phyloP scores from a whole-genome alignment of 257 asterid genomes.

The Solanum piurae region DNA sequence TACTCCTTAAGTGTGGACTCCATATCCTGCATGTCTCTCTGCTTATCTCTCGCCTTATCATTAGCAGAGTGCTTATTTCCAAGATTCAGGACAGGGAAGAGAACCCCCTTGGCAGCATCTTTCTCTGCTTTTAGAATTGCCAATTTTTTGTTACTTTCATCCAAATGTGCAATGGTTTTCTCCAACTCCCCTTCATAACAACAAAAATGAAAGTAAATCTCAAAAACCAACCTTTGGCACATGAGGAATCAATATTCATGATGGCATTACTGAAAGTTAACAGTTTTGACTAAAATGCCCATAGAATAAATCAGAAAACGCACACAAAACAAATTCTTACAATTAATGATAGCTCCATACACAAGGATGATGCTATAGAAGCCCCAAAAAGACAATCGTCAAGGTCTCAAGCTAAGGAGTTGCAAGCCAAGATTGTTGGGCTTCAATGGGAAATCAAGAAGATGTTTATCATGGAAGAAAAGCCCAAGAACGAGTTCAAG shows the following conservation, averaged over 20 bases:
- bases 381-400: neutral
- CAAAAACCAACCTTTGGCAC: neutral
- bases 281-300: neutral
- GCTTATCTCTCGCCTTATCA: constrained; percentile 59
- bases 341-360: neutral
- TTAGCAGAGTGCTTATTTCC: constrained; percentile 38
- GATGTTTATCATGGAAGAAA: neutral
- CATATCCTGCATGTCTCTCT: constrained; percentile 69
- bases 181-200: constrained; percentile 70
- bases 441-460: neutral
- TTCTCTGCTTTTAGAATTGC: constrained; percentile 65
- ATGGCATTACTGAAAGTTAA: neutral
- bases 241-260: neutral
- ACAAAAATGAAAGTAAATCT: neutral
- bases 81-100: constrained; percentile 37
- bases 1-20: constrained; percentile 68
- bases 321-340: neutral
- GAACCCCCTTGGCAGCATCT: constrained; percentile 46
- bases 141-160: constrained; percentile 62
- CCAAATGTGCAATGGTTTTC: constrained; percentile 52
- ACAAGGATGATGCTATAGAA: neutral
- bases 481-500: too few species aligned
- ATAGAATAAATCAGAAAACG: neutral
- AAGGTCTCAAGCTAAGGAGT: neutral
- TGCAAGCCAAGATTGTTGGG: neutral